phyloP scores from a whole-genome alignment of 305 asterid species.

The Fraxinus latifolia region DNA sequence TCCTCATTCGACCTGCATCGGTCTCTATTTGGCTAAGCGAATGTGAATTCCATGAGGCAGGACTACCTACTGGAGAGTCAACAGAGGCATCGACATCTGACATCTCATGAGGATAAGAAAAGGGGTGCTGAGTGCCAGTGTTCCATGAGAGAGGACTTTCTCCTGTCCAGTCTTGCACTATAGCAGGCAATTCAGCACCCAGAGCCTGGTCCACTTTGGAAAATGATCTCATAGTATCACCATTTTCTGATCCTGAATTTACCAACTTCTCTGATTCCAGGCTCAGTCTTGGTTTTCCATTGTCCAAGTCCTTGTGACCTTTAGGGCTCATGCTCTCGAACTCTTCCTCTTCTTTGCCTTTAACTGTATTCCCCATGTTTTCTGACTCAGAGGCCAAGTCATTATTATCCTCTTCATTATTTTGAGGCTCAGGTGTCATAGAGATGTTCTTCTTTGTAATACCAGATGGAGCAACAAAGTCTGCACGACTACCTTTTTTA shows the following conservation, averaged over 20 bases:
- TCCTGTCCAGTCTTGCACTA: conserved; percentile 51
- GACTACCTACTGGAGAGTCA: conserved; percentile 75
- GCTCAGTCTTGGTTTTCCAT: conserved; percentile 39
- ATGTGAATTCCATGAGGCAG: conserved; percentile 78
- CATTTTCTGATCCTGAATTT: conserved; percentile 40
- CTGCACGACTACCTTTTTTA: conserved; percentile 59
- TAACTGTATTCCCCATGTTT: conserved; percentile 30
- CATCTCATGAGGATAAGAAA: conserved; percentile 66
- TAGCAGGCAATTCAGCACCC: not conserved
- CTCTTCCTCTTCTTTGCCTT: conserved; percentile 52
- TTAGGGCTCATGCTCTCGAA: conserved; percentile 38
- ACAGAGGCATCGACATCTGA: conserved; percentile 72
- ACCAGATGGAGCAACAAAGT: conserved; percentile 43
- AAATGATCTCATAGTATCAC: conserved; percentile 19
- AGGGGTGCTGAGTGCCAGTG: conserved; percentile 48
- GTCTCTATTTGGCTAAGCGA: conserved; percentile 60
- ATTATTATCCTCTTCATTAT: conserved; percentile 44
- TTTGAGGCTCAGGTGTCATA: conserved; percentile 32
- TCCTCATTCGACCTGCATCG: conserved; percentile 81
- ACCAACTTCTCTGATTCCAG: conserved; percentile 1
- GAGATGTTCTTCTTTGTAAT: conserved; percentile 45
- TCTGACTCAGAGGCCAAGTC: conserved; percentile 46
- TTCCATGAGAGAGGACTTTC: conserved; percentile 44
- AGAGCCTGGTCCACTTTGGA: conserved; percentile 46
- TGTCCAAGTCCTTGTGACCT: conserved; percentile 30